phyloP scores from a whole-genome alignment of 768 basidiomycete genomes.

The Termitomyces sp. region DNA sequence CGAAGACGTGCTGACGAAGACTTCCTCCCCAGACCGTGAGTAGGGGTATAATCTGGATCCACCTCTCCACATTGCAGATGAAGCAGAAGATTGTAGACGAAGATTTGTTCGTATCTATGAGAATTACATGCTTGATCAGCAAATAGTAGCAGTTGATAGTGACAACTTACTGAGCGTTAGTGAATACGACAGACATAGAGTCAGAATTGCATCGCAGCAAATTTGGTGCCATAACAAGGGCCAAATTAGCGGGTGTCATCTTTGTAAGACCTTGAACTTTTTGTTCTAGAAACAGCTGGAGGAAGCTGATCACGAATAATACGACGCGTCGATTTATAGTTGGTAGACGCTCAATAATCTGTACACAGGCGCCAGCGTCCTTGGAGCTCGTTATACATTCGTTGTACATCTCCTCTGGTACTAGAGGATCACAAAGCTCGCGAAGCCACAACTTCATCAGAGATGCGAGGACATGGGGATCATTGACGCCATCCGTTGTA shows the following conservation, averaged over 20 bases:
- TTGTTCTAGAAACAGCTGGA: constrained; percentile 84
- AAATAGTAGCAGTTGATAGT: neutral
- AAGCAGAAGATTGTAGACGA: constrained; percentile 79
- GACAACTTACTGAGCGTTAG: constrained; percentile 79
- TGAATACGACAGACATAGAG: constrained; percentile 85
- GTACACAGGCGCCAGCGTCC: constrained; percentile 64
- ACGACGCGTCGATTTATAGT: constrained; percentile 84
- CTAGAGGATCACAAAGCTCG: constrained; percentile 87
- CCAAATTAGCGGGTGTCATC: constrained; percentile 87
- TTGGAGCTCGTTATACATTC: constrained; percentile 72
- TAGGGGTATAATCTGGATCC: constrained; percentile 74
- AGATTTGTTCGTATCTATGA: constrained; percentile 78
- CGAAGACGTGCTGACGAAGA: constrained; percentile 39
- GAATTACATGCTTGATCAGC: constrained; percentile 5
- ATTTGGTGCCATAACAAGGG: constrained; percentile 91
- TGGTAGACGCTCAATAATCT: constrained; percentile 73
- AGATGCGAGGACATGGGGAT: constrained; percentile 86
- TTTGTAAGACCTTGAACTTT: constrained; percentile 69
- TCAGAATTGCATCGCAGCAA: constrained; percentile 81
- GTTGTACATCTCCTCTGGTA: constrained; percentile 89
- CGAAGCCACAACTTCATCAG: constrained; percentile 92
- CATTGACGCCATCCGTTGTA: constrained; percentile 83
- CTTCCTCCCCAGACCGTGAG: constrained; percentile 75
- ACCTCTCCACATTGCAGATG: constrained; percentile 71
- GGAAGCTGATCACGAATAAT: constrained; percentile 84